phyloP scores from a whole-genome alignment of 2,329 filamentous ascomycete species.

The Tolypocladium cylindrosporum region DNA sequence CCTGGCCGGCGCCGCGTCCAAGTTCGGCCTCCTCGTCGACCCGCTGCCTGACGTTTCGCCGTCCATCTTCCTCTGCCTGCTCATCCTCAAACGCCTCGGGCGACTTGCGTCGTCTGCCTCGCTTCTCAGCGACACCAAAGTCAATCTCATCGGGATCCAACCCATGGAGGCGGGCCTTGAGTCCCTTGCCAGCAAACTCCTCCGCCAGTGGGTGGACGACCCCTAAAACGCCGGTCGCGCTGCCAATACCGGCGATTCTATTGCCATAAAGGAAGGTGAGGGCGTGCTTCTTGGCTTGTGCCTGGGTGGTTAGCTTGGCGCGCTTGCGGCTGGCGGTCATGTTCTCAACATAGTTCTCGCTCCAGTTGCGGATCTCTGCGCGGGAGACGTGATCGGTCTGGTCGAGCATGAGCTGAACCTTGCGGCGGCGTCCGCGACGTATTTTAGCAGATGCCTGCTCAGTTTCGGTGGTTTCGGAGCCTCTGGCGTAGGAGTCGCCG shows the following conservation, averaged over 20 bases:
- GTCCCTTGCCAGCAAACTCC: slow-evolving; percentile 32
- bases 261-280: slow-evolving; percentile 18
- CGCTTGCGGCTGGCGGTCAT: slow-evolving; percentile 35
- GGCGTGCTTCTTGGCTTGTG: slow-evolving; percentile 30
- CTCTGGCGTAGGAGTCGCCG: slow-evolving; percentile 7
- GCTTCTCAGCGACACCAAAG: slow-evolving; percentile 5
- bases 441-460: slow-evolving; percentile 10
- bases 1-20: slow-evolving; percentile 12
- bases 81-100: slow-evolving; percentile 33
- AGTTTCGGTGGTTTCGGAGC: slow-evolving; percentile 12
- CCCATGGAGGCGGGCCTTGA: slow-evolving; percentile 24
- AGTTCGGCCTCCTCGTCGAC: slow-evolving; percentile 17
- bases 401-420: slow-evolving; percentile 19
- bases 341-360: slow-evolving; percentile 35
- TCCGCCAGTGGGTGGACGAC: slow-evolving; percentile 32
- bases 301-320: slow-evolving; percentile 12
- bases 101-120: slow-evolving; percentile 30
- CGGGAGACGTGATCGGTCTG: slow-evolving; percentile 22
- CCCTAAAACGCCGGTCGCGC: slow-evolving; percentile 12
- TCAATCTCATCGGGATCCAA: slow-evolving; percentile 10
- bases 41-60: slow-evolving; percentile 28
- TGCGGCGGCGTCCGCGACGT: slow-evolving; percentile 15
- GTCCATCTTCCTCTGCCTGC: slow-evolving; percentile 9
- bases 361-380: slow-evolving; percentile 29
- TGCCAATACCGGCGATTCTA: slow-evolving; percentile 24